A percentile compares a stretch with the other conserved stretches of the same genome.
Conservation (phyloP, 805 yeast species). For the Nakazawaea wickerhamii region DNA sequence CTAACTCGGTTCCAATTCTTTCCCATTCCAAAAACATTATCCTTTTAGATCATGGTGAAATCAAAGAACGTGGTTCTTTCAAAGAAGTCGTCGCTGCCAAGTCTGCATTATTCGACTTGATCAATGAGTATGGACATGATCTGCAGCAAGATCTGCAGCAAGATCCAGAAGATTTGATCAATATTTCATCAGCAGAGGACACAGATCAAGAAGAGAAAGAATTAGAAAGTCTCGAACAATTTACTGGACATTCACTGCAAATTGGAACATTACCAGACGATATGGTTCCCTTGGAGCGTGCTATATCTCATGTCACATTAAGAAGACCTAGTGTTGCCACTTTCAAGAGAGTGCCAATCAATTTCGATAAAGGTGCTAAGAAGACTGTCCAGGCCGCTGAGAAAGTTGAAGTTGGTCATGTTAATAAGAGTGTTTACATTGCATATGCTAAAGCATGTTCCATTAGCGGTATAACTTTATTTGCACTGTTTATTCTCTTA, state of each 20-base stretch:
- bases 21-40: constrained; percentile 55
- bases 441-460: constrained; percentile 60
- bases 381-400: constrained; percentile 45
- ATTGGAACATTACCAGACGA: constrained; percentile 17
- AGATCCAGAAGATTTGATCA: background rate
- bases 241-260: constrained; percentile 15
- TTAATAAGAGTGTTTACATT: constrained; percentile 45
- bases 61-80: constrained; percentile 53
- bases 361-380: constrained; percentile 22
- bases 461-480: constrained; percentile 36
- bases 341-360: constrained; percentile 36
- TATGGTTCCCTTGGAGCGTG: constrained; percentile 14
- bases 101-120: constrained; percentile 28
- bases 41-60: constrained; percentile 47
- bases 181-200: constrained; percentile 7
- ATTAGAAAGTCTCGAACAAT: constrained; percentile 12
- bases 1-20: constrained; percentile 52
- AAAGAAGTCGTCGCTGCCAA: constrained; percentile 28
- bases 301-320: constrained; percentile 23
- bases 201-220: constrained; percentile 14
- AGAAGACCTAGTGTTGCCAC: constrained; percentile 66
- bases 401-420: constrained; percentile 55
- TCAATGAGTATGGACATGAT: constrained; percentile 31
- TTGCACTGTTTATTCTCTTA: constrained; percentile 26
- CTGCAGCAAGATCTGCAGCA: background rate